Conservation (phyloP, 78 protist species). For the Dictyostelium brefeldianum region DNA sequence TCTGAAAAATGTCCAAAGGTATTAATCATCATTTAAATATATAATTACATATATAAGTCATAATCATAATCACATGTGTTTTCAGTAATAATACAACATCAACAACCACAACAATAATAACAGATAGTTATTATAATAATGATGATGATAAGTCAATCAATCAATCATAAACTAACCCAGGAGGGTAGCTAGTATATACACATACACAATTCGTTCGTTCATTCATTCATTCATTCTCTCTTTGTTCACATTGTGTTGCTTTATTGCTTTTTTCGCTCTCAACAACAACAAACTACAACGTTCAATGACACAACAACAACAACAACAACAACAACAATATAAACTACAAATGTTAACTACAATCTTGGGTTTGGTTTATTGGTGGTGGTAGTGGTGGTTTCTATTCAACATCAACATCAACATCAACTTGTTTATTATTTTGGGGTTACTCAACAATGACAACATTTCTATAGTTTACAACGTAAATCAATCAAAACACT, state of each 20-base stretch:
- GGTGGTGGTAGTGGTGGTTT: no score
- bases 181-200: neutral
- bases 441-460: no score
- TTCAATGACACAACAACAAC: no score
- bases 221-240: neutral
- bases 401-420: no score
- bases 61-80: neutral
- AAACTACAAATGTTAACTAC: neutral
- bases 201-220: neutral
- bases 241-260: neutral
- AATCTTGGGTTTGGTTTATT: slow-evolving; percentile 2
- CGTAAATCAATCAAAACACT: no score
- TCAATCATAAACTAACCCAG: neutral
- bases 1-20: slow-evolving; percentile 63
- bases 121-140: neutral
- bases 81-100: neutral
- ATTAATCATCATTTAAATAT: slow-evolving; percentile 16
- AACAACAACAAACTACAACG: no score
- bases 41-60: neutral
- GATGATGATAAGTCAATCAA: neutral
- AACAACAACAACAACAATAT: neutral
- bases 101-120: neutral
- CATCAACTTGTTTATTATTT: no score
- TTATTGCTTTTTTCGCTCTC: neutral
- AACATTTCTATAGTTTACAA: no score